phyloP scores from a whole-genome alignment of 23 red algal species.

The Gracilaria vermiculophylla region DNA sequence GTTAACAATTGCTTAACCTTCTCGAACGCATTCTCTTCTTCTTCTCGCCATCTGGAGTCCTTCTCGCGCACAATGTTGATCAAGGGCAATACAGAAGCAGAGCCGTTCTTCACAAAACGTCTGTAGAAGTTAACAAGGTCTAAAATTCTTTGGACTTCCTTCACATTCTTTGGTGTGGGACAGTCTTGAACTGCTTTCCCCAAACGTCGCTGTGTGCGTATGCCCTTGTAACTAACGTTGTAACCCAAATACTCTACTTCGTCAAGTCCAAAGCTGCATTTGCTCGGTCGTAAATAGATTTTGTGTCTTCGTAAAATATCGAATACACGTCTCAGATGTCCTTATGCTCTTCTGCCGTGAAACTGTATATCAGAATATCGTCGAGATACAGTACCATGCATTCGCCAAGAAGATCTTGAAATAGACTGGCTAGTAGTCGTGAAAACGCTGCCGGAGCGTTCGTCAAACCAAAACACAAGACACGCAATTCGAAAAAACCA shows the following conservation, averaged over 20 bases:
- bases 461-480: slow-evolving; percentile 17
- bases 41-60: background rate
- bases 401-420: background rate
- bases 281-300: background rate
- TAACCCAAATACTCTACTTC: slow-evolving; percentile 21
- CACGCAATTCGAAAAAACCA: background rate
- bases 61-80: background rate
- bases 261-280: background rate
- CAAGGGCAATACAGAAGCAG: background rate
- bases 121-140: background rate
- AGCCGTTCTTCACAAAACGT: slow-evolving; percentile 5
- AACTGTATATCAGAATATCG: slow-evolving; percentile 17
- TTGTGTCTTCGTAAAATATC: background rate
- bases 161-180: slow-evolving; percentile 3
- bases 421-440: background rate
- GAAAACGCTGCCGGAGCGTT: slow-evolving; percentile 3
- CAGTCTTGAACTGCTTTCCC: background rate
- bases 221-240: background rate
- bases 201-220: background rate
- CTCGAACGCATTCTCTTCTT: background rate
- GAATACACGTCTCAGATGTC: background rate
- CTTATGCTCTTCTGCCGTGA: background rate
- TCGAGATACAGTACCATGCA: slow-evolving; percentile 17
- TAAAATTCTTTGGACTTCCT: slow-evolving; percentile 2
- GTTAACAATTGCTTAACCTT: background rate